Evolutionary conservation across 805 yeast species (phyloP).

Genomic region (Yamadazyma tumulicola): DNA sequence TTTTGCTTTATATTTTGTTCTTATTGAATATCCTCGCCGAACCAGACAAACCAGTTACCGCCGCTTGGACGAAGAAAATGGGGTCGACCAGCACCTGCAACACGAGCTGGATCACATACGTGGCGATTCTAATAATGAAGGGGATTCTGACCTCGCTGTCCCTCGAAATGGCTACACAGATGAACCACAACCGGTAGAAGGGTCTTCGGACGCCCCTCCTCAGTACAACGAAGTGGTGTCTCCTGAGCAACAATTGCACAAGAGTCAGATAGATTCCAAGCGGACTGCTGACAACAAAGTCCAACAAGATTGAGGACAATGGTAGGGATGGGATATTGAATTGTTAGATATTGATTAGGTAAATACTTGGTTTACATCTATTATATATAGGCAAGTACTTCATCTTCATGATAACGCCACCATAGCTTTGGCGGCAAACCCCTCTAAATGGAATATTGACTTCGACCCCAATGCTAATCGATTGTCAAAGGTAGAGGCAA

Average conservation of each 20-base stretch:
- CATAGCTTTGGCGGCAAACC: constrained; percentile 88
- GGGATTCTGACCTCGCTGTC: neutral
- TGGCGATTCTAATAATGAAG: neutral
- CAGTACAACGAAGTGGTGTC: constrained; percentile 9
- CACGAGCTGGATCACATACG: constrained; percentile 10
- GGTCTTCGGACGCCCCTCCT: constrained; percentile 11
- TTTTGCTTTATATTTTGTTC: constrained; percentile 27
- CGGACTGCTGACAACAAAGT: constrained; percentile 26
- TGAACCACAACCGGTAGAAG: constrained; percentile 3
- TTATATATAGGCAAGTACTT: too few relatives aligned
- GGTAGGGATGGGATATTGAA: neutral
- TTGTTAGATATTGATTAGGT: too few relatives aligned
- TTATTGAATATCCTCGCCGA: constrained; percentile 16
- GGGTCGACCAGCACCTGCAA: neutral
- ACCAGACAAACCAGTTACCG: constrained; percentile 9
- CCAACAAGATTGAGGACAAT: constrained; percentile 14
- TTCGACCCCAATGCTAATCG: constrained; percentile 82
- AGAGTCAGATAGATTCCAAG: constrained; percentile 6
- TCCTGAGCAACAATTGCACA: neutral
- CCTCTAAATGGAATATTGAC: constrained; percentile 92
- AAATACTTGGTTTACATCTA: too few relatives aligned
- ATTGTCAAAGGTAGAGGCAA: constrained; percentile 75
- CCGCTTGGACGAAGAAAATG: constrained; percentile 20
- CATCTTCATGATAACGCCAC: too few relatives aligned
- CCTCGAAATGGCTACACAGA: constrained; percentile 8